Conservation (phyloP, 1,139 yeast genomes). For the Yamadazyma triangularis region DNA sequence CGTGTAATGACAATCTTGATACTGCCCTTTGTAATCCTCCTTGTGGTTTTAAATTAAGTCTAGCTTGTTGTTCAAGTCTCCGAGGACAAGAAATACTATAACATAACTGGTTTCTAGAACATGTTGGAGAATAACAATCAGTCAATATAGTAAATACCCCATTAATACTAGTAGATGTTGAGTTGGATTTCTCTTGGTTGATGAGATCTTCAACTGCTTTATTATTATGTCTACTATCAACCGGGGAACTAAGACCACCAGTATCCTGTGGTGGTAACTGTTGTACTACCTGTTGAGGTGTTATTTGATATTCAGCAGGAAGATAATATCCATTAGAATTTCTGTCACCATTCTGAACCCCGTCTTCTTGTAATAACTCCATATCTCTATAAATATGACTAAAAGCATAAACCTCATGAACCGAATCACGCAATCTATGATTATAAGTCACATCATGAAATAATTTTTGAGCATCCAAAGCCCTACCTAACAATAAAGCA, state of each 20-base stretch:
- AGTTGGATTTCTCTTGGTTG: neutral
- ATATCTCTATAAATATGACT: slow-evolving; percentile 50
- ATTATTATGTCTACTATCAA: neutral
- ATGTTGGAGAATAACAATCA: slow-evolving; percentile 95
- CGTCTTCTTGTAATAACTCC: slow-evolving; percentile 28
- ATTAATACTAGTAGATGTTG: slow-evolving; percentile 45
- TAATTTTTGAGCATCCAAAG: slow-evolving; percentile 89
- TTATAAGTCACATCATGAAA: slow-evolving; percentile 96
- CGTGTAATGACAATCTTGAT: slow-evolving; percentile 70
- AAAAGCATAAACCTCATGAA: slow-evolving; percentile 84
- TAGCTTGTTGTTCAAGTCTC: slow-evolving; percentile 91
- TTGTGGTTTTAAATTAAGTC: slow-evolving; percentile 82
- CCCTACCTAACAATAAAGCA: slow-evolving; percentile 83
- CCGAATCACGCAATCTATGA: slow-evolving; percentile 85
- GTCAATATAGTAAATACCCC: slow-evolving; percentile 92
- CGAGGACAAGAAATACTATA: slow-evolving; percentile 98
- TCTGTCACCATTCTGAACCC: slow-evolving; percentile 11
- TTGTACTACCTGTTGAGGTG: slow-evolving; percentile 13
- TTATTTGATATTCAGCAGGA: slow-evolving; percentile 4
- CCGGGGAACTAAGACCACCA: slow-evolving; percentile 1
- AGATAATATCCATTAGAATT: slow-evolving; percentile 13
- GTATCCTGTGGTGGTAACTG: slow-evolving; percentile 13
- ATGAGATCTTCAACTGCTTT: neutral
- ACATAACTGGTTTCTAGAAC: slow-evolving; percentile 83
- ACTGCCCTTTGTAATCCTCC: slow-evolving; percentile 85